phyloP scores from a whole-genome alignment of 2,329 filamentous ascomycete genomes.

The Penicillium fuscoglaucum region DNA sequence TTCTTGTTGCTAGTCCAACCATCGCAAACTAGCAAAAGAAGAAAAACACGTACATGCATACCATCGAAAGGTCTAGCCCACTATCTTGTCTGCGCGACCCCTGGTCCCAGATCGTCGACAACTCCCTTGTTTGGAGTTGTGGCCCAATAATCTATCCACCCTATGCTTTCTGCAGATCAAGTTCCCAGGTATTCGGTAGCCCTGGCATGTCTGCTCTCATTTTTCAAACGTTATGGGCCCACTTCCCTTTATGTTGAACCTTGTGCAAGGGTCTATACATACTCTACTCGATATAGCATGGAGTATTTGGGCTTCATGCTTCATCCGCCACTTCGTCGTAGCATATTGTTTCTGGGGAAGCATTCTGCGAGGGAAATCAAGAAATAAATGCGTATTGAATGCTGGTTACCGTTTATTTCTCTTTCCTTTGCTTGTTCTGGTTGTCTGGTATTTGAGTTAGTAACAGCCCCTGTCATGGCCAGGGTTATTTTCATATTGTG shows the following conservation, averaged over 20 bases:
- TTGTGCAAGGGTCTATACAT: slow-evolving; percentile 5
- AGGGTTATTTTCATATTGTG: background rate
- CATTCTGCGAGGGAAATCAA: background rate
- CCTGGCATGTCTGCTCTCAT: slow-evolving; percentile 22
- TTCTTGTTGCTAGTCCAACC: slow-evolving; percentile 1
- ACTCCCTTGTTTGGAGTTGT: slow-evolving; percentile 24
- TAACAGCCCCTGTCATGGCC: background rate
- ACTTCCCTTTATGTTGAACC: slow-evolving; percentile 6
- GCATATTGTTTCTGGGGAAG: background rate
- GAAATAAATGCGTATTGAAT: background rate
- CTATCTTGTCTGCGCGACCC: background rate
- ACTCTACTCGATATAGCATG: background rate
- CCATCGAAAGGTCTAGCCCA: slow-evolving; percentile 7
- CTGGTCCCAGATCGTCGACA: background rate
- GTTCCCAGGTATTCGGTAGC: slow-evolving; percentile 22
- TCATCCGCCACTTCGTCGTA: slow-evolving; percentile 14
- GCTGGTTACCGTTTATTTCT: background rate
- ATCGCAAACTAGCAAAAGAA: background rate
- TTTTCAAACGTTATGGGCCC: slow-evolving; percentile 14
- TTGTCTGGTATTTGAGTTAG: slow-evolving; percentile 2
- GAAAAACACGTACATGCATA: background rate
- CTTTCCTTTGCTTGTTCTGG: slow-evolving; percentile 1
- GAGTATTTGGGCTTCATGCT: background rate
- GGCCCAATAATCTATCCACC: slow-evolving; percentile 18
- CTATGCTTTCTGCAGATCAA: slow-evolving; percentile 20